Conservation (phyloP, 768 basidiomycete genomes). For the Pisolithus albus region DNA sequence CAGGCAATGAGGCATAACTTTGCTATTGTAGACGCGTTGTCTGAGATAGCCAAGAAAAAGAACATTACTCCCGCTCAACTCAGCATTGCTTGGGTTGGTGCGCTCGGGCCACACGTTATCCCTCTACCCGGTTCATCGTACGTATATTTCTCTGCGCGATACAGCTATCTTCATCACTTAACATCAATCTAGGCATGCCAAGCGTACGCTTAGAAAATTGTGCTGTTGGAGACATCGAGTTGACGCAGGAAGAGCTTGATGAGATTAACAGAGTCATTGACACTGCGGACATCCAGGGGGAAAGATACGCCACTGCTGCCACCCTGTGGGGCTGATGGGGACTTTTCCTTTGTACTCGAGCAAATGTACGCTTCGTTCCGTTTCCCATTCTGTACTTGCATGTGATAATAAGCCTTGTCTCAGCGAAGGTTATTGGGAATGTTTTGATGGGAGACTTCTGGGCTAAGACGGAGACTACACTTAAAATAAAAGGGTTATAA, state of each 20-base stretch:
- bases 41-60: conserved; percentile 36
- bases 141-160: conserved; percentile 6
- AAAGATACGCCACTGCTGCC: conserved; percentile 27
- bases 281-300: conserved; percentile 31
- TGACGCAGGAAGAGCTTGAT: conserved; percentile 35
- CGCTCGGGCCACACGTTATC: conserved; percentile 37
- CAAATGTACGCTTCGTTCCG: too few relatives aligned
- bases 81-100: conserved; percentile 38
- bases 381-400: too few relatives aligned
- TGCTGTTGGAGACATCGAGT: conserved; percentile 34
- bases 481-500: too few relatives aligned
- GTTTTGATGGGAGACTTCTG: too few relatives aligned
- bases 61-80: conserved; percentile 38
- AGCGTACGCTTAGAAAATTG: conserved; percentile 42
- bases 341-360: too few relatives aligned
- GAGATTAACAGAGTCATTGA: conserved; percentile 35
- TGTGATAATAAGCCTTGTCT: too few relatives aligned
- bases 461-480: too few relatives aligned
- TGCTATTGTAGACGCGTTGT: conserved; percentile 36
- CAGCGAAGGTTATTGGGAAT: too few relatives aligned
- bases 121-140: conserved; percentile 47
- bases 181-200: conserved; percentile 17
- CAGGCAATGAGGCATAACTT: conserved; percentile 38
- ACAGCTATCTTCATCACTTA: background rate
- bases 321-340: conserved; percentile 29